phyloP scores from a whole-genome alignment of 2,329 filamentous ascomycete species.

The Alternaria gaisen region DNA sequence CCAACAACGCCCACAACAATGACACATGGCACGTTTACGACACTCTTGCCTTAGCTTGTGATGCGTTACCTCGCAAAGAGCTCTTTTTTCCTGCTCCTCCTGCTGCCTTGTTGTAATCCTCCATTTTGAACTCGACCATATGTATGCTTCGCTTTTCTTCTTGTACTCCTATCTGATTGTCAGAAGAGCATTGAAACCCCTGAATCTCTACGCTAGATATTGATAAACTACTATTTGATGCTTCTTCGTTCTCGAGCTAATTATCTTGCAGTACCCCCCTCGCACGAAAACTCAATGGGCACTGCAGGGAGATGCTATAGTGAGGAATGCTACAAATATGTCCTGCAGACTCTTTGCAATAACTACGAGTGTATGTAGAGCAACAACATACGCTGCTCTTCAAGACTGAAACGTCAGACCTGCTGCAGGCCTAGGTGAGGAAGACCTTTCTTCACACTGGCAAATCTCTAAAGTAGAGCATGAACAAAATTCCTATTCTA shows the following conservation, averaged over 20 bases:
- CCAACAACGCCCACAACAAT: neutral
- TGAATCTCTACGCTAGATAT: too few relatives aligned
- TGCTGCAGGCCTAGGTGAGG: neutral
- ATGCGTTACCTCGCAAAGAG: neutral
- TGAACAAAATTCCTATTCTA: neutral
- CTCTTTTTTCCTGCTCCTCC: neutral
- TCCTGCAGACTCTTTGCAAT: neutral
- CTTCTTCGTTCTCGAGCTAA: too few relatives aligned
- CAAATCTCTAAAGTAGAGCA: too few relatives aligned
- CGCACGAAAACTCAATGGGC: neutral
- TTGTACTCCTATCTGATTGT: neutral
- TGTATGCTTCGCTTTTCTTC: neutral
- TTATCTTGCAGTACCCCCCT: neutral
- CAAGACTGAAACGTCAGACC: neutral
- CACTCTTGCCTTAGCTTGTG: too few relatives aligned
- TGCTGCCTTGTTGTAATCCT: neutral
- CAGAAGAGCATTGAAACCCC: neutral
- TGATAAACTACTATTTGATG: neutral
- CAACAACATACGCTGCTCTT: neutral
- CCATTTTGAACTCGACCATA: neutral
- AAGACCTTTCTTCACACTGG: neutral
- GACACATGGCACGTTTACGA: neutral
- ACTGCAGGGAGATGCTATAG: neutral
- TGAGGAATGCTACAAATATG: neutral
- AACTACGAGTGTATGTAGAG: too few relatives aligned